Evolutionary conservation across 169 alveolate genomes (phyloP), one percentile per base, ranked within the genome.

Genomic region (Plasmodium ovale): DNA sequence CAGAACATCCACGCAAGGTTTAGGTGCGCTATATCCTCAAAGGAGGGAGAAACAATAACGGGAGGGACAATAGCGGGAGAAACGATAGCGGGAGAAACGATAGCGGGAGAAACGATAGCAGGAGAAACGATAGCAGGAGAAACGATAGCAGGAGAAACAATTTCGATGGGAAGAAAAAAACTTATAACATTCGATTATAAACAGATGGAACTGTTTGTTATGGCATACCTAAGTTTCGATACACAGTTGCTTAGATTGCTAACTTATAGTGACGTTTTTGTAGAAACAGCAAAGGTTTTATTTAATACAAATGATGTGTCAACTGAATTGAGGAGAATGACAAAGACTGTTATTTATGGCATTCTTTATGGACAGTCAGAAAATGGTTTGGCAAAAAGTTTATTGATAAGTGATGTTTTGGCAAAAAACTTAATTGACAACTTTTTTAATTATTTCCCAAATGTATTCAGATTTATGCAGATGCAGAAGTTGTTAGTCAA

Each of bases 281-380:
- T 69, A 23, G 93, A 79, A 62, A 85, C 94, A 16, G 95, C 93
- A 9, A 77, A 92, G 47, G 72, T 82, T 1, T 54, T 92, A 7
- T 92, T 89, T 56, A 54, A 70, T 44, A 72, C 92, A 6, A 71
- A 72, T 14, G 89, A 89, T 1, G 94, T 92, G 35, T 89, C 95
- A 1, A 74, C 42, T 49, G 93, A 92, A 58, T 84, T 68, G 31
- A 84, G 95, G 65, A 84, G 91, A 31, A 71, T 87, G 68, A 93
- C 95, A 2, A 92, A 92, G 56, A 92, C 94, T n/a, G 91, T 89
- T 31, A 89, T 93, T 21, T 92, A 92, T 47, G 95, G 95, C 25
- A 92, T 92, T 9, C 51, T 92, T 16, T 92, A 92, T 87, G 95
- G 95, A 9, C 95, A 92, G 39, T 73, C 95, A 1, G 92, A 92